These are phyloP conservation scores for Plectranthus barbatus DNA, from an alignment of 257 asterid species.

Conservation along the genomic window DNA sequence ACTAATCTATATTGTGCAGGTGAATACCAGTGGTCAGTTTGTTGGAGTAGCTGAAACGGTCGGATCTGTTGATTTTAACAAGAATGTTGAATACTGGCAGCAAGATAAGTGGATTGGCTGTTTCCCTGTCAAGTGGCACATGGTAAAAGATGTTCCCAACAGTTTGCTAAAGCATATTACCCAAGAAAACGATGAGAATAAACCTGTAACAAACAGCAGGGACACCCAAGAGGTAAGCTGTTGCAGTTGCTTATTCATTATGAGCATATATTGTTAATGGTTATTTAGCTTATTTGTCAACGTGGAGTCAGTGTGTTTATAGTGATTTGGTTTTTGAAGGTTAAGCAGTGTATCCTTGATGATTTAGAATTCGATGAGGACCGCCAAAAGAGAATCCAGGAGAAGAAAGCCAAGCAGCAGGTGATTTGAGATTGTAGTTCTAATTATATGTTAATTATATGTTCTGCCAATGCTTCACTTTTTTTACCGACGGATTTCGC, in stretches of 20 bases:
- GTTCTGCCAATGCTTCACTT: too few relatives aligned
- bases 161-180: conserved; percentile 57
- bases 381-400: conserved; percentile 52
- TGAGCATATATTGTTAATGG: background rate
- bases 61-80: conserved; percentile 67
- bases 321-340: conserved; percentile 18
- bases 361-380: conserved; percentile 78
- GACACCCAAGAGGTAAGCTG: conserved; percentile 60
- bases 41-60: conserved; percentile 74
- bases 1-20: conserved; percentile 19
- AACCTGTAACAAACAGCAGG: too few relatives aligned
- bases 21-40: conserved; percentile 69
- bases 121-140: too few relatives aligned
- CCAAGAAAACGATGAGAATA: conserved; percentile 67
- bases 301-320: background rate
- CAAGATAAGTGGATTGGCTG: conserved; percentile 84
- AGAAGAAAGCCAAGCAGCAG: conserved; percentile 45
- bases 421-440: too few relatives aligned
- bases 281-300: background rate
- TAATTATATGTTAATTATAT: too few relatives aligned
- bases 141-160: conserved; percentile 80
- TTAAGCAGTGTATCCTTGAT: conserved; percentile 51
- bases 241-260: background rate
- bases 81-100: conserved; percentile 71
- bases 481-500: too few relatives aligned